phyloP scores from a whole-genome alignment of 192 early-diverging fungal genomes.

The Entophlyctis luteolus region DNA sequence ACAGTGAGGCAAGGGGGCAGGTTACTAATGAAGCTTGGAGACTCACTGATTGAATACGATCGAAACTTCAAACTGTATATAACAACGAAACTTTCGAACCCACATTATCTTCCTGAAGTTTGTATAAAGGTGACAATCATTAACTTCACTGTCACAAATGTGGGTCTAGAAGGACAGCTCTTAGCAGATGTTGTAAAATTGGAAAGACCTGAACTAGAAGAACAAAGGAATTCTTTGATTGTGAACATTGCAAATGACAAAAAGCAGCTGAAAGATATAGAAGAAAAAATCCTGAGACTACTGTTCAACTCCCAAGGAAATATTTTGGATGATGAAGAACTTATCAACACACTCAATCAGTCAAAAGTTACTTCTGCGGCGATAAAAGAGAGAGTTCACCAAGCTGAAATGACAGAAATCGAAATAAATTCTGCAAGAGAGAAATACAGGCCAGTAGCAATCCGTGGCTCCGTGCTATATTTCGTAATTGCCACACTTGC shows the following conservation, averaged over 20 bases:
- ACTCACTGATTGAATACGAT: constrained; percentile 60
- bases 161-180: constrained; percentile 59
- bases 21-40: constrained; percentile 58
- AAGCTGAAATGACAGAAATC: constrained; percentile 54
- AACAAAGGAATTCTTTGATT: constrained; percentile 59
- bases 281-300: constrained; percentile 59
- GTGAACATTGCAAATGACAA: constrained; percentile 59
- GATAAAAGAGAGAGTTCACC: constrained; percentile 53
- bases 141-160: constrained; percentile 61
- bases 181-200: constrained; percentile 59
- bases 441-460: constrained; percentile 55
- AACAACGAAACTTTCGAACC: constrained; percentile 60
- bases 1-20: constrained; percentile 57
- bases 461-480: constrained; percentile 58
- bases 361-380: constrained; percentile 63
- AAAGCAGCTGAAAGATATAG: constrained; percentile 60
- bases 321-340: constrained; percentile 62
- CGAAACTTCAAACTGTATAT: constrained; percentile 63
- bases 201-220: constrained; percentile 59
- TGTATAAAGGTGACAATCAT: constrained; percentile 67
- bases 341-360: constrained; percentile 61
- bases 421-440: constrained; percentile 57
- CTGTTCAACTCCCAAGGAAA: constrained; percentile 63
- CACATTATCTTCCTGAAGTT: constrained; percentile 61
- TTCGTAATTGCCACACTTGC: constrained; percentile 60